phyloP scores from a whole-genome alignment of 1,284 basidiomycete species.

The Uromyces viciae-fabae region DNA sequence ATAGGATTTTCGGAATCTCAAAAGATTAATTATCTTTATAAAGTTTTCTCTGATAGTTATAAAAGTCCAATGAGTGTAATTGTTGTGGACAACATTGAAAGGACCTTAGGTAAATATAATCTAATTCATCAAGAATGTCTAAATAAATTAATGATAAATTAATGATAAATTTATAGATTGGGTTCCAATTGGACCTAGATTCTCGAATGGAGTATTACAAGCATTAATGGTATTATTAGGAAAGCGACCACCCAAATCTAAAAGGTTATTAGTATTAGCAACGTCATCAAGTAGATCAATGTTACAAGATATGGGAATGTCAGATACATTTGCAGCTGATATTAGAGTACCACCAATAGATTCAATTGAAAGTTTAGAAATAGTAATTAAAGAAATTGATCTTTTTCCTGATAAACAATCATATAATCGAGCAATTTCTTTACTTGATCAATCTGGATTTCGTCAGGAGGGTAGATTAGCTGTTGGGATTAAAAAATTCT shows the following conservation, averaged over 20 bases:
- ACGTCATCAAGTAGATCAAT: conserved; percentile 85
- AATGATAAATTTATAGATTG: conserved; percentile 64
- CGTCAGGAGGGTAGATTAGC: conserved; percentile 63
- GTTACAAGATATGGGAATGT: conserved; percentile 82
- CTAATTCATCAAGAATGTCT: background rate
- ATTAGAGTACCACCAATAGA: conserved; percentile 79
- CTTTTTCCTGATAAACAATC: conserved; percentile 68
- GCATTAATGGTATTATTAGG: conserved; percentile 82
- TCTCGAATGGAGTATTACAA: conserved; percentile 91
- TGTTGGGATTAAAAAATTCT: conserved; percentile 89
- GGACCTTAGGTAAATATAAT: conserved; percentile 68
- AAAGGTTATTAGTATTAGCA: conserved; percentile 83
- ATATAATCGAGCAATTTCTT: conserved; percentile 63
- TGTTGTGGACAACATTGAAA: conserved; percentile 91
- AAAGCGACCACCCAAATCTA: conserved; percentile 88
- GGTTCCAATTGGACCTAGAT: conserved; percentile 95
- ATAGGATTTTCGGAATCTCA: conserved; percentile 86
- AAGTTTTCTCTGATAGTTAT: conserved; percentile 92
- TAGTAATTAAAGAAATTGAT: conserved; percentile 75
- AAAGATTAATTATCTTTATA: conserved; percentile 87
- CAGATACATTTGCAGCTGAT: conserved; percentile 83
- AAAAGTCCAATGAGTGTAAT: conserved; percentile 95
- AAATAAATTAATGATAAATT: background rate
- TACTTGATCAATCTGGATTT: conserved; percentile 74
- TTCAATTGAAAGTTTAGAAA: conserved; percentile 68